Evolutionary conservation across 2,329 filamentous ascomycete species (phyloP).

Genomic region (Venturia carpophila): DNA sequence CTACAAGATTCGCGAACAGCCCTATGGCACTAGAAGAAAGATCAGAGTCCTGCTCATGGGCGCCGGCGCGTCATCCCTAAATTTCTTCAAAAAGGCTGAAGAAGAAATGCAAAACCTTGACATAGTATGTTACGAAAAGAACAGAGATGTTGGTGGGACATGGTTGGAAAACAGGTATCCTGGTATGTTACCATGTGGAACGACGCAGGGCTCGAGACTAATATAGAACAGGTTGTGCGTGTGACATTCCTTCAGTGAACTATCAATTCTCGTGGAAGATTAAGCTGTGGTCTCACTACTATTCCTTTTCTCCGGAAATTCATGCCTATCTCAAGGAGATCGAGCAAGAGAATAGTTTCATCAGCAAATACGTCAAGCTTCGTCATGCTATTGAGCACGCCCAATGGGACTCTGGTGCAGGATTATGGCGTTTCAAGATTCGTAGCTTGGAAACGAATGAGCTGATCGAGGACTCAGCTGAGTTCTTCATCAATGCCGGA

Average conservation of each 20-base stretch:
- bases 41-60: constrained; percentile 38
- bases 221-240: constrained; percentile 31
- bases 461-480: constrained; percentile 29
- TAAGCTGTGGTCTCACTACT: constrained; percentile 42
- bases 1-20: constrained; percentile 37
- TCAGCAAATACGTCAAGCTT: constrained; percentile 41
- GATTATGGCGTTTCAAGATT: constrained; percentile 34
- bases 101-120: constrained; percentile 35
- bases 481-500: constrained; percentile 39
- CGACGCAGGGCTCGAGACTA: background rate
- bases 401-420: constrained; percentile 37
- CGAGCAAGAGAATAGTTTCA: constrained; percentile 37
- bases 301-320: constrained; percentile 42
- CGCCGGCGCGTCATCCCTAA: constrained; percentile 36
- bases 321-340: constrained; percentile 42
- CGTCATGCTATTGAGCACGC: constrained; percentile 38
- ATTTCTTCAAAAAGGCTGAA: constrained; percentile 39
- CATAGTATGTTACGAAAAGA: constrained; percentile 34
- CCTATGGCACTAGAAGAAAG: constrained; percentile 36
- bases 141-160: constrained; percentile 31
- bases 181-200: background rate
- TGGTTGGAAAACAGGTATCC: constrained; percentile 27
- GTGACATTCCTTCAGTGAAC: constrained; percentile 41
- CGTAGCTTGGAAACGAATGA: constrained; percentile 29
- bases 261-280: constrained; percentile 47